phyloP scores from a whole-genome alignment of 106 monocot genomes.

The Xerophyta viscosa region DNA sequence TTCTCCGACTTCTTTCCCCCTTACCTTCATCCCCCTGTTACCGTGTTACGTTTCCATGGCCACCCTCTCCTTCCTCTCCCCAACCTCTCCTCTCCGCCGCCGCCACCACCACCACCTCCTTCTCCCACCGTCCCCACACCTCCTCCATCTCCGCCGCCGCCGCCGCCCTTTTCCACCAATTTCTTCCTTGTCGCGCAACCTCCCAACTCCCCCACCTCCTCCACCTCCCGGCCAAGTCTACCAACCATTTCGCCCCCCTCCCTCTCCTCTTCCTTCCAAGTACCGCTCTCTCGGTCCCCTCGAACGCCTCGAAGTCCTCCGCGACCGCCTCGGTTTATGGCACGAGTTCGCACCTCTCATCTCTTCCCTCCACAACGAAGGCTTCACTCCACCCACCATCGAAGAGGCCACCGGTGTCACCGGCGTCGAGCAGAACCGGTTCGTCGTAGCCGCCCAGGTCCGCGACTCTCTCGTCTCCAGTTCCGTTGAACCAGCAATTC shows the following conservation, averaged over 20 bases:
- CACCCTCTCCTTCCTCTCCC: slow-evolving; percentile 10
- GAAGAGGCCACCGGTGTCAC: slow-evolving; percentile 87
- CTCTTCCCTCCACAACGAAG: slow-evolving; percentile 54
- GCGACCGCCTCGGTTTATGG: slow-evolving; percentile 84
- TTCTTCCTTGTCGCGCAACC: slow-evolving; percentile 11
- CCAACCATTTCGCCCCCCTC: slow-evolving; percentile 91
- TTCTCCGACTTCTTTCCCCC: too few species aligned
- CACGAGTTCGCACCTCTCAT: slow-evolving; percentile 86
- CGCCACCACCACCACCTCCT: background rate
- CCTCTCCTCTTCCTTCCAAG: slow-evolving; percentile 55
- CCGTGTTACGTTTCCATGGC: too few species aligned
- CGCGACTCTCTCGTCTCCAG: slow-evolving; percentile 59
- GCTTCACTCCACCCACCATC: slow-evolving; percentile 74
- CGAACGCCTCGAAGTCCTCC: slow-evolving; percentile 72
- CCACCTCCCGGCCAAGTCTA: slow-evolving; percentile 48
- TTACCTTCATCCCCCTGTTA: too few species aligned
- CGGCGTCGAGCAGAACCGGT: slow-evolving; percentile 79
- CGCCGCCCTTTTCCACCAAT: background rate
- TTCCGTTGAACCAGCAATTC: slow-evolving; percentile 27
- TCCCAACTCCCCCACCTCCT: slow-evolving; percentile 44
- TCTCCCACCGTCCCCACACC: background rate
- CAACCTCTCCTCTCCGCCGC: background rate
- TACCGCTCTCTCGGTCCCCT: slow-evolving; percentile 39
- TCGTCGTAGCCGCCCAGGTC: slow-evolving; percentile 67
- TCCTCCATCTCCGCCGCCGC: background rate